These are phyloP conservation scores for Dioscorea cayenensis DNA, from an alignment of 116 monocot species.

Conservation along the genomic window DNA sequence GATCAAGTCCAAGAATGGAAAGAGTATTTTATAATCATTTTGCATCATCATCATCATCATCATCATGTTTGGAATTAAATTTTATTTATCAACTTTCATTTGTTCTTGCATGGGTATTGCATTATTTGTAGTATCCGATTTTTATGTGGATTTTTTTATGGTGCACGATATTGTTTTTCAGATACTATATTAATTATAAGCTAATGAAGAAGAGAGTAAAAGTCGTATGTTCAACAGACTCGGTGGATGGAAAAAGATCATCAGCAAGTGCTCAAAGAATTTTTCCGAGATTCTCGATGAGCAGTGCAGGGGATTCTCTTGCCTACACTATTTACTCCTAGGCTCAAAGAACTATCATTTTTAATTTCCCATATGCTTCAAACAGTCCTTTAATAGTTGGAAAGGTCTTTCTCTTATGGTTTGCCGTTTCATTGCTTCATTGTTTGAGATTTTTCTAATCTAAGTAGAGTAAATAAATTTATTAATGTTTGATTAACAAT, in stretches of 20 bases:
- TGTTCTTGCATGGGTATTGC: background rate
- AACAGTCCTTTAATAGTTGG: too few relatives aligned
- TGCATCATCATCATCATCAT: background rate
- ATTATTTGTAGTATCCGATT: too few relatives aligned
- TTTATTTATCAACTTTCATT: background rate
- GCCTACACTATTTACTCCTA: too few relatives aligned
- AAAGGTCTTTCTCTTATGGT: too few relatives aligned
- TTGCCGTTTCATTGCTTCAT: too few relatives aligned
- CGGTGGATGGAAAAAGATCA: conserved; percentile 29
- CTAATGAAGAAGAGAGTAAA: conserved; percentile 78
- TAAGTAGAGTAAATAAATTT: too few relatives aligned
- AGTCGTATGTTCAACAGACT: conserved; percentile 49
- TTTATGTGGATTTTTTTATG: background rate
- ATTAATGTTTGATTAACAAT: too few relatives aligned
- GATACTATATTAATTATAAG: conserved; percentile 79
- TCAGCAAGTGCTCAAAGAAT: conserved; percentile 45
- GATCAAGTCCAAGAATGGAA: too few relatives aligned
- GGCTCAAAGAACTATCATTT: background rate
- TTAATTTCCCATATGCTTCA: background rate
- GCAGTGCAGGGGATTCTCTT: too few relatives aligned
- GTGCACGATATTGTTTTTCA: conserved; percentile 10
- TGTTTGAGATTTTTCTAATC: too few relatives aligned
- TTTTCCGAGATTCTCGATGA: conserved; percentile 67
- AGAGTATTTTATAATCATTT: background rate
- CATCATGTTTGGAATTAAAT: background rate